Evolutionary conservation across 768 basidiomycete genomes (phyloP).

Genomic region (Auricularia sp.): DNA sequence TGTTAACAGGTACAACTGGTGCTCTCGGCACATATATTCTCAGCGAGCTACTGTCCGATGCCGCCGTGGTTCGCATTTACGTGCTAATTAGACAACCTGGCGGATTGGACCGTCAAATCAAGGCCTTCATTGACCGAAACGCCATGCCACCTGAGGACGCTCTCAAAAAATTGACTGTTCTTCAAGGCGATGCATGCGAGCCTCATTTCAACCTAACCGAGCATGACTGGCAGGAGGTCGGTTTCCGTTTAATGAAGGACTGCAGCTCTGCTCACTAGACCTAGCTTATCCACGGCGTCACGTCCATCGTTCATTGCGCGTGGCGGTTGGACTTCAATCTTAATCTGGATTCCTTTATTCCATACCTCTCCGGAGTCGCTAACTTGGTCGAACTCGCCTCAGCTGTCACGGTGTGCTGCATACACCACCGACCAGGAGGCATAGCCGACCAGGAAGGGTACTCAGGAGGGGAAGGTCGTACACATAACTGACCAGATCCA

Average conservation of each 20-base stretch:
- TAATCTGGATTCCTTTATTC: background rate
- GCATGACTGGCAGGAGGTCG: background rate
- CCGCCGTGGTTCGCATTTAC: background rate
- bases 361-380: background rate
- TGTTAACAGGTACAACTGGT: background rate
- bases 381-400: background rate
- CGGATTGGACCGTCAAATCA: background rate
- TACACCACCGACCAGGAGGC: no score
- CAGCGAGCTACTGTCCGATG: background rate
- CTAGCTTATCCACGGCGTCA: background rate
- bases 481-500: no score
- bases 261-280: background rate
- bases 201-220: background rate
- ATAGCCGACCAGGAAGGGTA: no score
- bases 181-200: background rate
- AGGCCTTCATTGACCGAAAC: background rate
- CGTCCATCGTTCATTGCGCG: background rate
- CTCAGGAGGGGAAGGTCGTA: no score
- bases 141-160: background rate
- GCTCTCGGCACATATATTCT: background rate
- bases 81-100: background rate
- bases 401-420: no score
- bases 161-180: background rate
- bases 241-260: background rate
- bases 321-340: background rate